Conservation (phyloP, 139 green algal genomes). For the Eudorina sp. region DNA sequence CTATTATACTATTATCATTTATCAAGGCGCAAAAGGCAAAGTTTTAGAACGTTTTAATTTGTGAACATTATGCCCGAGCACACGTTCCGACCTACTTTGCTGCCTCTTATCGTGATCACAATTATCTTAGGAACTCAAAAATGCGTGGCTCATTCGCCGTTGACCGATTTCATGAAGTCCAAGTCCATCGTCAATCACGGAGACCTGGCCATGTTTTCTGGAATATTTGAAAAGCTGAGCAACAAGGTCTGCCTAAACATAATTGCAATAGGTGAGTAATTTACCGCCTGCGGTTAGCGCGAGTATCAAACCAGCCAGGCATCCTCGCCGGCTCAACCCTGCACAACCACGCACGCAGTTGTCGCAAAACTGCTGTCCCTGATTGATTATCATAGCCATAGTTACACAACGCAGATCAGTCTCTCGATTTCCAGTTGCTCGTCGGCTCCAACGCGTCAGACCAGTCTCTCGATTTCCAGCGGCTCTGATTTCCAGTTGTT, state of each 20-base stretch:
- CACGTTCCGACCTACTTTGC: too few species aligned
- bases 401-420: background rate
- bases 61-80: too few species aligned
- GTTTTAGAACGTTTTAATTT: too few species aligned
- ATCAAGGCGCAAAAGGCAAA: too few species aligned
- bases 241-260: background rate
- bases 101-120: too few species aligned
- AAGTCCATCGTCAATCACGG: background rate
- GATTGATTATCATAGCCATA: background rate
- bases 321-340: background rate
- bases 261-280: background rate
- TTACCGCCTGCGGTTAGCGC: background rate
- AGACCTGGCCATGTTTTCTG: background rate
- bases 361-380: too few species aligned
- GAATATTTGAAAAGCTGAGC: background rate
- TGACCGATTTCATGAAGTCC: background rate
- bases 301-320: background rate
- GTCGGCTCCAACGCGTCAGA: background rate
- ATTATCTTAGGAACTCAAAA: too few species aligned
- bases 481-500: too few species aligned
- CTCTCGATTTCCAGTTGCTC: background rate
- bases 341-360: background rate
- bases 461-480: too few species aligned
- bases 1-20: too few species aligned
- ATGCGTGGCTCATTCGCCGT: too few species aligned